Evolutionary conservation across 2,329 filamentous ascomycete genomes (phyloP).

Genomic region (Atkinsonella texensis): DNA sequence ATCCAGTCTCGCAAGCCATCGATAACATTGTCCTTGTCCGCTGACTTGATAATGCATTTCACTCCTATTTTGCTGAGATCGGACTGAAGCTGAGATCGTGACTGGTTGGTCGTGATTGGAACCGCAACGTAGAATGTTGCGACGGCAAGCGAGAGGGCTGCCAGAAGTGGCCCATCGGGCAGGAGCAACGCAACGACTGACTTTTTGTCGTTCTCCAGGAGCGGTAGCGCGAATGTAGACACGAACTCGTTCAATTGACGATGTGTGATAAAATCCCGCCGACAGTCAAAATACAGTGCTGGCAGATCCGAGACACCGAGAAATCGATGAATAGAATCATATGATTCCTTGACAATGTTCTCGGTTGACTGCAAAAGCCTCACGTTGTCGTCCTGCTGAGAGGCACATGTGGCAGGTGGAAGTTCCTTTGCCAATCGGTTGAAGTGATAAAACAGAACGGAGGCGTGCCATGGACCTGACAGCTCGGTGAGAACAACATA

Average conservation of each 20-base stretch:
- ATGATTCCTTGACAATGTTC: slow-evolving; percentile 2
- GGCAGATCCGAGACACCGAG: neutral
- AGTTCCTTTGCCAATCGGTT: neutral
- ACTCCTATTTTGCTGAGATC: slow-evolving; percentile 6
- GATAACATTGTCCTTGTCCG: neutral
- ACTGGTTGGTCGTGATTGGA: slow-evolving; percentile 9
- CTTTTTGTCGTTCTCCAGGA: neutral
- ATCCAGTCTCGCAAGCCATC: neutral
- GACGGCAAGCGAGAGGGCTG: slow-evolving; percentile 11
- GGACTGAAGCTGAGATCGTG: slow-evolving; percentile 10
- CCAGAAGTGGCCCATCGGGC: slow-evolving; percentile 10
- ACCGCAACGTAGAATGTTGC: slow-evolving; percentile 10
- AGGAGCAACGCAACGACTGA: slow-evolving; percentile 8
- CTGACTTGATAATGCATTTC: slow-evolving; percentile 2
- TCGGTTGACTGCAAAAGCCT: slow-evolving; percentile 4
- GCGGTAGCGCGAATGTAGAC: slow-evolving; percentile 1
- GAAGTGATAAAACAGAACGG: slow-evolving; percentile 2
- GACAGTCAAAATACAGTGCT: neutral
- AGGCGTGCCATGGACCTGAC: slow-evolving; percentile 2
- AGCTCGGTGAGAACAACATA: slow-evolving; percentile 5
- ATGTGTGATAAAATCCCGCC: slow-evolving; percentile 1
- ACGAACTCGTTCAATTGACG: slow-evolving; percentile 2
- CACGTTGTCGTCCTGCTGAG: slow-evolving; percentile 1
- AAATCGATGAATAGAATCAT: neutral
- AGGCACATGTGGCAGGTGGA: neutral